Conservation (phyloP, 305 asterid species). For the Plantago lanceolata region DNA sequence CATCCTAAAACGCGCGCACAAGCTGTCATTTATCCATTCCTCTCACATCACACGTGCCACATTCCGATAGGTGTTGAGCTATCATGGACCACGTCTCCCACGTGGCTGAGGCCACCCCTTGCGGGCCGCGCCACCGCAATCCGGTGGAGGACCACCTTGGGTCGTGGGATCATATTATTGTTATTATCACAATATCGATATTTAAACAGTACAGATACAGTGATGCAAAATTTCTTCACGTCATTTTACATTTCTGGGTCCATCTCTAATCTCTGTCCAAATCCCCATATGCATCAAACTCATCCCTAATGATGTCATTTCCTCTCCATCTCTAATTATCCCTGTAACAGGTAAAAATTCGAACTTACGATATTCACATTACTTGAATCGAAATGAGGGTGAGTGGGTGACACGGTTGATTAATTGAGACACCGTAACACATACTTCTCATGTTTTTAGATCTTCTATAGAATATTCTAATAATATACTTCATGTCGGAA, state of each 20-base stretch:
- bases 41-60: conserved; percentile 12
- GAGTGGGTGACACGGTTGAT: too few species aligned
- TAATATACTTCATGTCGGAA: too few species aligned
- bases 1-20: too few species aligned
- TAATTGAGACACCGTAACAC: too few species aligned
- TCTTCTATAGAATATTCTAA: too few species aligned
- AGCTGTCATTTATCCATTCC: conserved; percentile 13
- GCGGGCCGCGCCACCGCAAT: conserved; percentile 41
- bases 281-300: neutral
- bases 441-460: too few species aligned
- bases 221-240: conserved; percentile 46
- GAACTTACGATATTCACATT: too few species aligned
- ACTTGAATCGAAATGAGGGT: too few species aligned
- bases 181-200: conserved; percentile 11
- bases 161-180: neutral
- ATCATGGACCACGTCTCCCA: conserved; percentile 52
- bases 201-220: conserved; percentile 31
- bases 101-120: conserved; percentile 38
- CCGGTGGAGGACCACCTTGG: conserved; percentile 26
- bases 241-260: conserved; percentile 34
- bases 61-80: neutral
- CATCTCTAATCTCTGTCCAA: conserved; percentile 9
- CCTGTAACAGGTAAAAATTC: too few species aligned
- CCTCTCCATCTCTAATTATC: too few species aligned
- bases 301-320: too few species aligned